Evolutionary conservation across 2,329 filamentous ascomycete species (phyloP), one percentile per base, ranked within the genome.

Genomic region (Trichoderma atroviride): DNA sequence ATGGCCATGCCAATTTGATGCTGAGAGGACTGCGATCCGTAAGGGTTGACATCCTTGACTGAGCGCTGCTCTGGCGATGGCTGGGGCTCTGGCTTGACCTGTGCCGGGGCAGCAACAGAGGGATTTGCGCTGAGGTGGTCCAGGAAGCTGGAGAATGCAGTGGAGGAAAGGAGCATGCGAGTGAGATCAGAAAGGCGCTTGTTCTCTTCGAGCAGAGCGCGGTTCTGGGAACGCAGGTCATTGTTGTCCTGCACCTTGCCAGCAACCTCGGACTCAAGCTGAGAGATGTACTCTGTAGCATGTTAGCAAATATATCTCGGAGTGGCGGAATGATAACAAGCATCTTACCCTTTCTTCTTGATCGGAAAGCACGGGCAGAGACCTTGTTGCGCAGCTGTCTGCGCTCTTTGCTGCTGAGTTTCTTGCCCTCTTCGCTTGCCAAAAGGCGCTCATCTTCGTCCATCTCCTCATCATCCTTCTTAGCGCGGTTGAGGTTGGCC

Each of bases 341-440:
- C 35, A 27, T 37, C 55, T 85, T 89, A 97, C 95, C 95, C 87
- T 99, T 99, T 86, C 96, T 91, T 75, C 96, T 87, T n/a, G 94
- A 97, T 69, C 96, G 92, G 89, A 99, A 99, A 63, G 95, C 95
- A 74, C 96, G 93, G 72, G 96, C 96, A 53, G 96, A 99, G 5
- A 99, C 96, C 83, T 99, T 99, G 87, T 99, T 99, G 73, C 96
- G 89, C n/a, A 99, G 87, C 81, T 98, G 96, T 74, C 96, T 91
- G 71, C 96, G 91, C 82, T 98, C 94, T 83, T 98, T 98, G 85
- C 93, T 97, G 81, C 91, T 96, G n/a, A 99, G 87, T 85, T 97
- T 97, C 90, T 99, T 99, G 76, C 95, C 96, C 82, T 97, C 95
- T 76, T 99, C 96, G 71, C 94, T 97, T n/a, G 93, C 93, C 27